Evolutionary conservation across 2,329 filamentous ascomycete genomes (phyloP).

Genomic region (Colletotrichum abscissum): DNA sequence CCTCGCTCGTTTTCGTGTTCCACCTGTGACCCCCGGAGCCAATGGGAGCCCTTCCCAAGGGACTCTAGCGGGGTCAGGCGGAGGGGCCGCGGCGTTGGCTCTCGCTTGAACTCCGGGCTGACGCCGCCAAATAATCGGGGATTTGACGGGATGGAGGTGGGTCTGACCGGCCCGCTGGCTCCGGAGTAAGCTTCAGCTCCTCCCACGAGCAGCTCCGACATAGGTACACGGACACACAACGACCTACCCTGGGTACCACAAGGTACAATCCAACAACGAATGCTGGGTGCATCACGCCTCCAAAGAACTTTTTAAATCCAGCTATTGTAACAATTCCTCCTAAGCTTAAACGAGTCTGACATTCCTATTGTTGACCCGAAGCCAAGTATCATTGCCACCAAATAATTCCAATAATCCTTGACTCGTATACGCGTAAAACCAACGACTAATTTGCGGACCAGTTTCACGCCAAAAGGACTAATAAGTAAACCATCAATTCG

Average conservation of each 20-base stretch:
- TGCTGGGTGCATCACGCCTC: neutral
- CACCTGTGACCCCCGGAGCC: neutral
- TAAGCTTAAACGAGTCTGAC: too few relatives aligned
- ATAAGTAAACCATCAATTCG: neutral
- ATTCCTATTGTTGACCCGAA: neutral
- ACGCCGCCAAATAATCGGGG: constrained; percentile 27
- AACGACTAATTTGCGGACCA: neutral
- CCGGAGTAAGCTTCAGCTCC: neutral
- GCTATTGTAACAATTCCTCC: too few relatives aligned
- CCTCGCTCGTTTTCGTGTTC: constrained; percentile 28
- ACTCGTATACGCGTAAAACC: neutral
- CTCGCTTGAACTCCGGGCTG: constrained; percentile 34
- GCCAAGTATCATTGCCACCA: neutral
- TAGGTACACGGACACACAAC: neutral
- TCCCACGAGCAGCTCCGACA: neutral
- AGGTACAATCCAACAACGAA: too few relatives aligned
- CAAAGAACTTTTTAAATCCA: neutral
- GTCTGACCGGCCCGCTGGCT: neutral
- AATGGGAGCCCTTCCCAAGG: neutral
- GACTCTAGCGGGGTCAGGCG: neutral
- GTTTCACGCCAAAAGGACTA: neutral
- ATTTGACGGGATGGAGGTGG: neutral
- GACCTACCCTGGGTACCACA: too few relatives aligned
- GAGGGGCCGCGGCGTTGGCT: constrained; percentile 1
- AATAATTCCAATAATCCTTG: neutral